phyloP scores from a whole-genome alignment of 177 flowering plant genomes.

The Vitis hybrid region DNA sequence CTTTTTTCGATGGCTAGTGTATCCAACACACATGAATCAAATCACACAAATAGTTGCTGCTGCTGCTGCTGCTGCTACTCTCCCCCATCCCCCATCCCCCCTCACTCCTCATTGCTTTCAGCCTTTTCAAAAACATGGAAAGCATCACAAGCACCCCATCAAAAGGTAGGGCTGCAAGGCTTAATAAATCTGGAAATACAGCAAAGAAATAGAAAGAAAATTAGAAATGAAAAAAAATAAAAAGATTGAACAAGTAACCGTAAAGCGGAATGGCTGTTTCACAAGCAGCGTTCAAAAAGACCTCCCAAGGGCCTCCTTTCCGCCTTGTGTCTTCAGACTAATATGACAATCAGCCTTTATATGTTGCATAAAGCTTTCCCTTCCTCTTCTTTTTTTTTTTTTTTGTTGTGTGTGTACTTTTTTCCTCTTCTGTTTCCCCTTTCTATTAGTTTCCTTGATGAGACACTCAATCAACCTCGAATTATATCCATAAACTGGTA shows the following conservation, averaged over 20 bases:
- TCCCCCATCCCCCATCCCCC: not conserved
- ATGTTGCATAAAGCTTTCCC: constrained; percentile 11
- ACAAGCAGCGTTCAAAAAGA: constrained; percentile 9
- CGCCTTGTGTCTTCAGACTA: not conserved
- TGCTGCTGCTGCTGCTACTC: not conserved
- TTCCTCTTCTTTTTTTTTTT: not conserved
- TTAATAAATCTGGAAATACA: not conserved
- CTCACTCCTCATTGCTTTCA: constrained; percentile 9
- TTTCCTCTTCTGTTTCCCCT: not conserved
- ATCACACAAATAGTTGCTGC: constrained; percentile 22
- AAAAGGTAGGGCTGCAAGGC: constrained; percentile 28
- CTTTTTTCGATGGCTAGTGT: constrained; percentile 29
- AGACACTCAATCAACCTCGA: constrained; percentile 8
- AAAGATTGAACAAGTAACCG: not conserved
- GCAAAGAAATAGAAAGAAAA: not conserved
- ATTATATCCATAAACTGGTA: constrained; percentile 7
- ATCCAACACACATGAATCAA: constrained; percentile 31
- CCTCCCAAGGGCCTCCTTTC: constrained; percentile 8
- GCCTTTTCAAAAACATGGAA: constrained; percentile 24
- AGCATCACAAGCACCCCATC: constrained; percentile 37
- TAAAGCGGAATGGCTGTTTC: not conserved
- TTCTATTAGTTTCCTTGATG: not conserved
- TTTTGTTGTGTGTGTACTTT: too few relatives aligned
- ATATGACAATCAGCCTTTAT: constrained; percentile 9
- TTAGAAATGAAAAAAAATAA: not conserved